A percentile compares a stretch with the other conserved stretches of the same genome.
These are phyloP conservation scores for Neonectria sp. DNA, from an alignment of 2,329 filamentous ascomycete genomes.

Conservation along the genomic window DNA sequence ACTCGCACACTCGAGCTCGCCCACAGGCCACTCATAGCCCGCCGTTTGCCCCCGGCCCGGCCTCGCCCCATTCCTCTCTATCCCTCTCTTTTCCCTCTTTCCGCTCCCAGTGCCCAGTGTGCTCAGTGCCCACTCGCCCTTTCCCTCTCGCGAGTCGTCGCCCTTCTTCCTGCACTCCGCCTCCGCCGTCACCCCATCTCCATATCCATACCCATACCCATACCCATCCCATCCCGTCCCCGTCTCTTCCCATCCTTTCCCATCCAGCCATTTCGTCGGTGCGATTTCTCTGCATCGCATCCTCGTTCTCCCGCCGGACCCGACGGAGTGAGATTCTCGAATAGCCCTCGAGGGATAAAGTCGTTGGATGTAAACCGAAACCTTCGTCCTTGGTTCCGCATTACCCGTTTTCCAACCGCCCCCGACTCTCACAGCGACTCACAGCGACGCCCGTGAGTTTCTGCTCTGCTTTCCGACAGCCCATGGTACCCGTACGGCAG, in stretches of 20 bases:
- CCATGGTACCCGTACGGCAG: constrained; percentile 48
- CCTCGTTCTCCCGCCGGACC: constrained; percentile 19
- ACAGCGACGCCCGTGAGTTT: constrained; percentile 30
- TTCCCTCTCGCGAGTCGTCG: constrained; percentile 17
- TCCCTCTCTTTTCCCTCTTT: constrained; percentile 24
- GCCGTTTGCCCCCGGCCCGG: constrained; percentile 21
- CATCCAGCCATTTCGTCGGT: constrained; percentile 34
- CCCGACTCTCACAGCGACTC: constrained; percentile 10
- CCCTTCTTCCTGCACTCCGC: constrained; percentile 30
- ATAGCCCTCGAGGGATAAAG: constrained; percentile 23
- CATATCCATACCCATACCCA: constrained; percentile 29
- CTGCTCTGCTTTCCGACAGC: constrained; percentile 35
- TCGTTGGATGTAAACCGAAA: constrained; percentile 34
- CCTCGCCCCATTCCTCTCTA: constrained; percentile 28
- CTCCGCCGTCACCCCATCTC: constrained; percentile 41
- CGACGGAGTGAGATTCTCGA: constrained; percentile 15
- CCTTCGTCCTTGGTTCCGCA: constrained; percentile 33
- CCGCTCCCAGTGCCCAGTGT: constrained; percentile 17
- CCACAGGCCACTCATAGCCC: constrained; percentile 29
- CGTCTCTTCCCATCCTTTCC: constrained; percentile 28
- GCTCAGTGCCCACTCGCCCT: constrained; percentile 18
- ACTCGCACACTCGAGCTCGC: constrained; percentile 34
- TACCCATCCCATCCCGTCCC: constrained; percentile 34
- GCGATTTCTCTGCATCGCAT: constrained; percentile 28
- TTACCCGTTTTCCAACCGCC: constrained; percentile 35